These are phyloP conservation scores for Xylaria bambusicola DNA, from an alignment of 495 filamentous ascomycete species.

Conservation along the genomic window DNA sequence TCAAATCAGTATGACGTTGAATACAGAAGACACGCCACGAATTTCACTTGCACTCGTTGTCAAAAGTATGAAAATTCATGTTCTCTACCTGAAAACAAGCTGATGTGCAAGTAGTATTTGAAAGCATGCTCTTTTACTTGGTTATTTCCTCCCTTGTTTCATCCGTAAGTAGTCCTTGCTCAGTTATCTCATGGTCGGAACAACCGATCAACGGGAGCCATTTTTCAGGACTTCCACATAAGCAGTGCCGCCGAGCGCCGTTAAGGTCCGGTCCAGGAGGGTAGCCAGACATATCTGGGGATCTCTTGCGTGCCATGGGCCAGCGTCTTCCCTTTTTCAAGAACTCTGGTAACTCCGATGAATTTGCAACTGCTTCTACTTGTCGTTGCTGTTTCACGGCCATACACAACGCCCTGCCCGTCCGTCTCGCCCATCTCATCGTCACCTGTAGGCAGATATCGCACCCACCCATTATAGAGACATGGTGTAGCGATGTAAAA, in stretches of 20 bases:
- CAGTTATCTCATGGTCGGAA: not conserved
- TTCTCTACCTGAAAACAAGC: too few species aligned
- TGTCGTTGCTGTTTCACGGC: not conserved
- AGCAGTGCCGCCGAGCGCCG: not conserved
- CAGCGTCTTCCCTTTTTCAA: constrained; percentile 17
- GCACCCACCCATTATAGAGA: constrained; percentile 8
- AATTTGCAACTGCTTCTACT: not conserved
- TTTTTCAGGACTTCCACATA: not conserved
- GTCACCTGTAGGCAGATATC: not conserved
- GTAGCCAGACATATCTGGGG: not conserved
- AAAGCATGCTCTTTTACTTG: constrained; percentile 1
- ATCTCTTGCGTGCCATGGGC: not conserved
- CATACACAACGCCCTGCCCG: not conserved
- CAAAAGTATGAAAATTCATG: too few species aligned
- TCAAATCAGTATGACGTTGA: not conserved
- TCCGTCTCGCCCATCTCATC: constrained; percentile 1
- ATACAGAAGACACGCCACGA: not conserved
- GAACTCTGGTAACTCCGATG: constrained; percentile 19
- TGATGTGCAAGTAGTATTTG: constrained; percentile 1
- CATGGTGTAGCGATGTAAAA: constrained; percentile 14
- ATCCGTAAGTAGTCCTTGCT: not conserved
- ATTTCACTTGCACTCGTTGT: not conserved
- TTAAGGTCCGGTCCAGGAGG: not conserved
- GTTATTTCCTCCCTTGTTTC: not conserved
- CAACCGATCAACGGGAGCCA: constrained; percentile 19